These are phyloP conservation scores for Podaxis mareebaensis DNA, from an alignment of 768 basidiomycete genomes.

Conservation along the genomic window DNA sequence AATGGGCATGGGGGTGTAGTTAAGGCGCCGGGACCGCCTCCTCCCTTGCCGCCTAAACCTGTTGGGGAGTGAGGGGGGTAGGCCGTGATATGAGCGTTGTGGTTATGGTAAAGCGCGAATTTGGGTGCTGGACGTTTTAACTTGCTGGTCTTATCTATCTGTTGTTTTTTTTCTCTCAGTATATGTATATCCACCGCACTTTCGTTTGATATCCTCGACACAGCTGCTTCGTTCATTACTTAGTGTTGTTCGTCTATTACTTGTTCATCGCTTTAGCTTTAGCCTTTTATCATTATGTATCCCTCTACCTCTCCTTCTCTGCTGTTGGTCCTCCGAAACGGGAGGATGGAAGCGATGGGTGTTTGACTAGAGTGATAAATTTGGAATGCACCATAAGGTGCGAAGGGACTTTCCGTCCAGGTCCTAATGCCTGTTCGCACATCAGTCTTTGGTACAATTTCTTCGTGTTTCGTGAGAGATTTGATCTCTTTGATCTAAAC, in stretches of 20 bases:
- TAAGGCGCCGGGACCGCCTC: constrained; percentile 16
- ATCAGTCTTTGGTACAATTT: no score
- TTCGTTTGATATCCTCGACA: constrained; percentile 3
- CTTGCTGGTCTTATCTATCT: background rate
- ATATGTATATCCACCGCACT: constrained; percentile 9
- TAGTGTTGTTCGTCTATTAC: background rate
- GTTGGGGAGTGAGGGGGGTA: constrained; percentile 13
- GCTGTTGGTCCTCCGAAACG: no score
- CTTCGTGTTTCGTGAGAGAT: no score
- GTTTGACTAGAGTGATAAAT: no score
- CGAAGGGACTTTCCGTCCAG: no score
- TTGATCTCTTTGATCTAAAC: no score
- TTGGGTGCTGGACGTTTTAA: background rate
- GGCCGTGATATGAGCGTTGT: background rate
- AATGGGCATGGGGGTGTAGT: constrained; percentile 10
- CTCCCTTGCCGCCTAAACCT: constrained; percentile 22
- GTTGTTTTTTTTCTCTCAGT: background rate
- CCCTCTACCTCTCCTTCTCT: background rate
- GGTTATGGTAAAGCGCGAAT: background rate
- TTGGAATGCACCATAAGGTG: no score
- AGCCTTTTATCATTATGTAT: background rate
- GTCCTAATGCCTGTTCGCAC: no score
- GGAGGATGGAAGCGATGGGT: no score
- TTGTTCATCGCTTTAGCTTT: background rate
- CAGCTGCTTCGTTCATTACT: background rate